Base-by-base conservation (phyloP, 2,329 filamentous ascomycete species). In the Hymenoscyphus occultus region DNA sequence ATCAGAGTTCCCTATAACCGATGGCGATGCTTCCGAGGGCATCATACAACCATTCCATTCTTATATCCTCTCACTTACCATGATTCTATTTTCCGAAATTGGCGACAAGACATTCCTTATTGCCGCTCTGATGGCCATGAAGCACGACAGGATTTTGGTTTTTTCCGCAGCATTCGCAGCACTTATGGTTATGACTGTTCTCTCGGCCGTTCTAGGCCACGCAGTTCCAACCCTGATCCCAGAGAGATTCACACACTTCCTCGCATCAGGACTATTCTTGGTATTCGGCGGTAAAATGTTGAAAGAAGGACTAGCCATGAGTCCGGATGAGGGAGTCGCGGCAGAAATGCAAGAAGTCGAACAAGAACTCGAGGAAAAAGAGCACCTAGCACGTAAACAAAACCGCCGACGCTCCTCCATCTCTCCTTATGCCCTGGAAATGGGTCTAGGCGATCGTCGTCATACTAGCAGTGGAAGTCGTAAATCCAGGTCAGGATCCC, bases 91-190 rank as follows among this genome's bases (percentile, higher is more conserved):
- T 72, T 97, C 94, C 58, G 95, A 99, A 77, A 88, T 99, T 73
- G 95, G 95, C 69, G 95, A 99, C 85, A 99, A 99, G 81, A 99
- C 95, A 0, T 99, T 99, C 81, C 84, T 99, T 56, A 92, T 99
- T 28, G 95, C 95, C 6, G 94, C 93, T 7, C 86, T 99, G 19
- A 99, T 99, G 95, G 95, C 95, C 13, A 99, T 99, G 95, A 95
- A 97, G 76, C 94, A 99, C 74, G 90, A 95, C 68, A 90, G 95
- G 61, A 81, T 97, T 69, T 85, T 98, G 13, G 95, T 99, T 67
- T 99, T 99, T 79, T 91, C 92, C 1, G 93, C 95, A 7, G 95
- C 95, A n/a, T 94, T 97, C 73, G 88, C 89, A 62, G 96, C 95
- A 10, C 83, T 99, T 57, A 86, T 97, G 66, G 86, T 91, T 76